Conservation (phyloP, 176 grass and related monocot genomes). For the Poa annua region DNA sequence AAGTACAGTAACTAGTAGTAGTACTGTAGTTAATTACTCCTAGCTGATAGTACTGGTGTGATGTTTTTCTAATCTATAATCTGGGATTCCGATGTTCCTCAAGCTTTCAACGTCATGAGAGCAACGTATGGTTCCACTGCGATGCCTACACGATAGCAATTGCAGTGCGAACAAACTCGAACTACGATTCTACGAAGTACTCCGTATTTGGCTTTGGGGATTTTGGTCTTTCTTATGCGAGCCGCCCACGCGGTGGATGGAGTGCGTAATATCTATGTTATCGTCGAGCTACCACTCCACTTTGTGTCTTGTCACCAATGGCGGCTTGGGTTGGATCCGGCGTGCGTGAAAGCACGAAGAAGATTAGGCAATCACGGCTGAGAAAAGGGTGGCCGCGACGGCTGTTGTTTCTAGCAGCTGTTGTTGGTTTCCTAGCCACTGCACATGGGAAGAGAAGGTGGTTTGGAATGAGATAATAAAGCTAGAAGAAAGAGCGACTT, state of each 20-base stretch:
- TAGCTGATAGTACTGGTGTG: no score
- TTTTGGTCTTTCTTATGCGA: background rate
- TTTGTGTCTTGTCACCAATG: background rate
- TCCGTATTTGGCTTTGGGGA: background rate
- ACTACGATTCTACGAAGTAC: no score
- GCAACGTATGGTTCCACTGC: no score
- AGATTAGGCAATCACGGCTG: background rate
- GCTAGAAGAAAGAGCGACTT: no score
- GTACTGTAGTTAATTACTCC: no score
- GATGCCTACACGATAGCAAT: background rate
- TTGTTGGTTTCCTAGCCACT: no score
- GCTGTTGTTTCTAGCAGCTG: background rate
- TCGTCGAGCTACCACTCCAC: background rate
- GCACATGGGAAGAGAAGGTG: no score
- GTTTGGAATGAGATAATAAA: no score
- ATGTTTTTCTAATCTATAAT: no score
- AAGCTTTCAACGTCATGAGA: no score
- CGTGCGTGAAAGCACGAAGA: background rate
- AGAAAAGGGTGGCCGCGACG: background rate
- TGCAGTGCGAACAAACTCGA: background rate
- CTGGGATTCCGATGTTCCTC: no score
- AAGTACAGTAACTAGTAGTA: no score
- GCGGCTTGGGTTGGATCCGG: background rate
- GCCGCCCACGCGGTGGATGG: background rate
- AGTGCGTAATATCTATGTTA: slow-evolving; percentile 22